Evolutionary conservation across 2,329 filamentous ascomycete species (phyloP).

Genomic region (Talaromyces sp.): DNA sequence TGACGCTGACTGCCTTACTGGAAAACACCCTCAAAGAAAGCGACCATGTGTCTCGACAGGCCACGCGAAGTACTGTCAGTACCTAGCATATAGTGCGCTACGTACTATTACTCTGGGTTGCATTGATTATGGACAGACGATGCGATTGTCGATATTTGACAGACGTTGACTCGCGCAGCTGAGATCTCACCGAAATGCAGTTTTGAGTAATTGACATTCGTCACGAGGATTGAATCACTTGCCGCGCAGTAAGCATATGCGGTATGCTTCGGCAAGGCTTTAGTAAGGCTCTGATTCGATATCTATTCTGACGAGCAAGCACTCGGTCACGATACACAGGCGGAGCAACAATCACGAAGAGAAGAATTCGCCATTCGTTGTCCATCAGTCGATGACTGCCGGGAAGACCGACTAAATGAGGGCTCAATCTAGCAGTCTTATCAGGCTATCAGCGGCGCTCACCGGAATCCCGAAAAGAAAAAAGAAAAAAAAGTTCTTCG

Average conservation of each 20-base stretch:
- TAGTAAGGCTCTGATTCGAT: not conserved
- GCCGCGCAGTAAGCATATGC: not conserved
- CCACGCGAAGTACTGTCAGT: not conserved
- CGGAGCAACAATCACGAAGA: not conserved
- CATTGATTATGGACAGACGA: not conserved
- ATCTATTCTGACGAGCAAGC: not conserved
- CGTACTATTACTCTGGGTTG: not conserved
- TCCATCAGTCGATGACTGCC: not conserved
- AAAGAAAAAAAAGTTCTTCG: not conserved
- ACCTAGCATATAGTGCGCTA: no score
- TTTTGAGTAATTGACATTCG: not conserved
- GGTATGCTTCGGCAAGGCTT: not conserved
- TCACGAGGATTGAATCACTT: not conserved
- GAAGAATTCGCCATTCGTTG: not conserved
- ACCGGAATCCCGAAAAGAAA: constrained; percentile 10
- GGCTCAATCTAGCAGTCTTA: not conserved
- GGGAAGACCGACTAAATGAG: not conserved
- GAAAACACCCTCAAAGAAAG: not conserved
- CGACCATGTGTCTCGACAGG: not conserved
- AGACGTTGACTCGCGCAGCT: not conserved
- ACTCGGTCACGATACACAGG: no score
- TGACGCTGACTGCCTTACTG: no score
- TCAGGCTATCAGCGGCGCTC: not conserved
- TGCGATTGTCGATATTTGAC: not conserved
- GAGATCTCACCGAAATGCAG: constrained; percentile 1